phyloP scores from a whole-genome alignment of 164 flowering plant genomes.

The Platanus orientalis region DNA sequence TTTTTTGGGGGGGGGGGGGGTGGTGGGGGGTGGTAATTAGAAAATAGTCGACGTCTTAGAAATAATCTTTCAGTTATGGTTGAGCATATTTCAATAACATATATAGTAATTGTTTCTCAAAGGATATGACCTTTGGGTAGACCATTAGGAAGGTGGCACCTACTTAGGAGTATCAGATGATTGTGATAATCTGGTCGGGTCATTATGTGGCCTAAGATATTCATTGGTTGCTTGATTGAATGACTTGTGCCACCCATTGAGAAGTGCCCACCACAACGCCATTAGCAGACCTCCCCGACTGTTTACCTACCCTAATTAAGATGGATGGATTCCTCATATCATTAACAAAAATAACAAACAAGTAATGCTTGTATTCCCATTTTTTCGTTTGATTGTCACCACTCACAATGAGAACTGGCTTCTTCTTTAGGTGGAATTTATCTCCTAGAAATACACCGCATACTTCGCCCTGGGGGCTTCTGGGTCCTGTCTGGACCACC shows the following conservation, averaged over 20 bases:
- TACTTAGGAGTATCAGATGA: neutral
- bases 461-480: slow-evolving; percentile 97
- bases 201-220: neutral
- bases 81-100: no score
- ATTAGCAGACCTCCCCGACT: no score
- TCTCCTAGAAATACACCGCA: slow-evolving; percentile 85
- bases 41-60: no score
- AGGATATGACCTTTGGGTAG: no score
- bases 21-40: no score
- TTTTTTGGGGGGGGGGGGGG: no score
- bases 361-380: neutral
- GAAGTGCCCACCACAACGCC: neutral
- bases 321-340: no score
- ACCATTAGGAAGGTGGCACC: neutral
- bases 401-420: slow-evolving; percentile 3
- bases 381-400: neutral
- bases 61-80: no score
- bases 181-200: no score
- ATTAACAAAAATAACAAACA: no score
- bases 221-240: neutral
- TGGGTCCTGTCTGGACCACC: slow-evolving; percentile 99
- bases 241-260: neutral
- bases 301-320: no score
- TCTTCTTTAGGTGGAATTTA: slow-evolving; percentile 80
- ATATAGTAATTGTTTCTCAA: no score